Percentiles rank a stretch among this genome's conserved stretches.
Evolutionary conservation across 805 yeast species (phyloP).

Genomic region (Millerozyma miso): DNA sequence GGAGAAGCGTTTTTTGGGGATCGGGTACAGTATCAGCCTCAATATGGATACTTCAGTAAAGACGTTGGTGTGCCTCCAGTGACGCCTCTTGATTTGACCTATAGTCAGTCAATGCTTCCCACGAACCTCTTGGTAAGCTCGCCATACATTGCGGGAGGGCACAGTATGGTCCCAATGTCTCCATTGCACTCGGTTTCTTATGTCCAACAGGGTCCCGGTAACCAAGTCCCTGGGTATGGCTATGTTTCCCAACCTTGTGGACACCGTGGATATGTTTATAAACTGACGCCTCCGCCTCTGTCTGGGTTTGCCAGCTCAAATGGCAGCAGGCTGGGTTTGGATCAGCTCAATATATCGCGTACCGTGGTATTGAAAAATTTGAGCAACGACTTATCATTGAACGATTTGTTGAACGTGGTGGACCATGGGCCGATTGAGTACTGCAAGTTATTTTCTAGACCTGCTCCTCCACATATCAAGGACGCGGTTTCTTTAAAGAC

Average conservation of each 20-base stretch:
- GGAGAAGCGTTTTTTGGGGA: neutral
- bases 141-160: conserved; percentile 46
- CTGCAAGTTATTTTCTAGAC: conserved; percentile 37
- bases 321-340: conserved; percentile 18
- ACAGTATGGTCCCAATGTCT: conserved; percentile 6
- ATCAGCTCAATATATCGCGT: conserved; percentile 33
- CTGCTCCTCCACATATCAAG: conserved; percentile 26
- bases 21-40: conserved; percentile 3
- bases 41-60: conserved; percentile 3
- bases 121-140: conserved; percentile 57
- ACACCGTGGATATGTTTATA: conserved; percentile 3
- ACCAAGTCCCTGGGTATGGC: conserved; percentile 10
- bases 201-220: conserved; percentile 11
- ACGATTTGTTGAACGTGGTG: conserved; percentile 40
- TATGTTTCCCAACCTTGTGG: neutral
- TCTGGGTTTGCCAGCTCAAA: conserved; percentile 13
- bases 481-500: conserved; percentile 17
- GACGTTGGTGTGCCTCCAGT: conserved; percentile 6
- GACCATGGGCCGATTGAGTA: conserved; percentile 63
- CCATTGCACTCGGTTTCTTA: conserved; percentile 1
- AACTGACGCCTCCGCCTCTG: conserved; percentile 5
- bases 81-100: conserved; percentile 57
- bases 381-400: conserved; percentile 18
- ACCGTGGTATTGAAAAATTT: conserved; percentile 32
- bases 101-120: conserved; percentile 61